Evolutionary conservation across 2,329 filamentous ascomycete genomes (phyloP), one percentile per base, ranked within the genome.

Genomic region (Phaeoacremonium minimum): DNA sequence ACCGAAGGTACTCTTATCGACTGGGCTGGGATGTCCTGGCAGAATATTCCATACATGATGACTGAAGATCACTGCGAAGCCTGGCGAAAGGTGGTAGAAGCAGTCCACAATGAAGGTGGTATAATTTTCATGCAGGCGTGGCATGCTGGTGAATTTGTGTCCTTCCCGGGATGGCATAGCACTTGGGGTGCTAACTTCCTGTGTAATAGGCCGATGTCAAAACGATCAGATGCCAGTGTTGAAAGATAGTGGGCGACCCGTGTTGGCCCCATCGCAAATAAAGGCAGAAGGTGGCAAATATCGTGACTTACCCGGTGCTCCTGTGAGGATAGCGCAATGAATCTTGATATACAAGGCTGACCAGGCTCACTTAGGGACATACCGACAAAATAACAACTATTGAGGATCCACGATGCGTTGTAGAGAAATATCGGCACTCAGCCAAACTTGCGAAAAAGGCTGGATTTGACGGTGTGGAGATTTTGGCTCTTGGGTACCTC

Each of bases 91-190:
- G 58, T 79, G 30, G 73, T 70, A 2, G 65, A 70, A 36, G 68
- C 64, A 4, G 73, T 79, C 5, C 75, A 80, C 53, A 56, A 58
- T 18, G 71, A 75, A 47, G 69, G 68, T 16, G 64, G 61, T 28
- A 67, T 63, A 46, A 72, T 77, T 44, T 76, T 63, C 53, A 47
- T 65, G 9, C 75, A 80, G 49, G 58, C 79, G 2, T 78, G 73
- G 72, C 66, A 66, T 0, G 52, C 28, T 12, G 38, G 38, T 30
- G 7, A n/a, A n/a, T n/a, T n/a, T n/a, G n/a, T n/a, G n/a, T n/a
- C n/a, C n/a, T n/a, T n/a, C n/a, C n/a, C n/a, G n/a, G n/a, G n/a
- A n/a, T n/a, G n/a, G n/a, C n/a, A n/a, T n/a, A n/a, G n/a, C n/a
- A n/a, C n/a, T 28, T 32, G 15, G 7, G 8, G 3, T 18, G 18